Base-by-base conservation (phyloP, 2,329 filamentous ascomycete genomes). In the Aspergillus clavatus region DNA sequence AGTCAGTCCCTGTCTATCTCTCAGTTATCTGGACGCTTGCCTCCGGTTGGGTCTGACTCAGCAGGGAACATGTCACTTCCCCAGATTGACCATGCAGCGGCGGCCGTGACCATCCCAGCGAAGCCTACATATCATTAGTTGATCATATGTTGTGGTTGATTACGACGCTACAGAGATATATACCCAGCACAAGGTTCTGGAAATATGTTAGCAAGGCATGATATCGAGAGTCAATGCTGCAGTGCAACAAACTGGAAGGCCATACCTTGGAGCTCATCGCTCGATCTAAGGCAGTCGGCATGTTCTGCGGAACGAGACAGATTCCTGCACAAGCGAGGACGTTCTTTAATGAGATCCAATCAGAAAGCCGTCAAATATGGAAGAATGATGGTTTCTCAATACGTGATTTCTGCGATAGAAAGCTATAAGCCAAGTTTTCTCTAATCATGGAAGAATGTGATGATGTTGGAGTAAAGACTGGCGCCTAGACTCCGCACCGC, bases 61-160 rank as follows among this genome's bases (percentile, higher is more conserved):
- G 79, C 68, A 1, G 90, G 90, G 59, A 96, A 95, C 60, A 96
- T 79, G 52, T 91, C 88, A 42, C 81, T 78, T 45, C 89, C 89
- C 83, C 86, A 94, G 57, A 96, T 91, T 14, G 81, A 79, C 84
- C 86, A 95, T 33, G 81, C 82, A 12, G 89, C 86, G 2, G 86
- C 89, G 2, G 86, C 88, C 5, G 87, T 86, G 11, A 96, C 79
- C 42, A 94, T 77, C 7, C 86, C 87, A 4, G 86, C 83, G 63
- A 96, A 96, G 14, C 83, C 87, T 83, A 71, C 44, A 57, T 59
- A 39, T 37, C 23, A 31, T n/a, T 26, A 51, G 53, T 68, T 50
- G 66, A 51, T 12, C 28, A 7, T n/a, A n/a, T n/a, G 29, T 45
- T 10, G 19, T 23, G 14, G 7, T 31, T 40, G 8, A 22, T 26